These are phyloP conservation scores for Parietaria judaica DNA, from an alignment of 306 rosid species.

Conservation along the genomic window DNA sequence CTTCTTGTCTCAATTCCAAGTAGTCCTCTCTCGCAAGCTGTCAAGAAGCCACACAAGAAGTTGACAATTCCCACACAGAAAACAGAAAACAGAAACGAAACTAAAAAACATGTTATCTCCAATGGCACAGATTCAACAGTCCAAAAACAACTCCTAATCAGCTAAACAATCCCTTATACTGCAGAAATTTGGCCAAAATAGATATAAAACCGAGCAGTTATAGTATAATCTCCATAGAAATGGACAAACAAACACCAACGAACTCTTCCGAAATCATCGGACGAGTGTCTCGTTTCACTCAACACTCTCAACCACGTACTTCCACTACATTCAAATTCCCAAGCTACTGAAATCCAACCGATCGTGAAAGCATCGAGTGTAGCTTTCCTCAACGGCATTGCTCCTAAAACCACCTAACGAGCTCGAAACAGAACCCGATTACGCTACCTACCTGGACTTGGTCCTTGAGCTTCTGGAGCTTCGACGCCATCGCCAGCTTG, in stretches of 20 bases:
- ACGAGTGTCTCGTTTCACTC: neutral
- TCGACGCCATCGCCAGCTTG: slow-evolving; percentile 36
- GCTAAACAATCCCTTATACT: too few species aligned
- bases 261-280: too few species aligned
- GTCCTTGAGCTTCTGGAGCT: slow-evolving; percentile 66
- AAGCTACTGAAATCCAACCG: neutral
- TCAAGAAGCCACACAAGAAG: slow-evolving; percentile 17
- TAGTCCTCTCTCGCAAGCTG: slow-evolving; percentile 89
- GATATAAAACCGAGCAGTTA: too few species aligned
- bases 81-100: neutral
- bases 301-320: neutral
- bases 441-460: slow-evolving; percentile 84
- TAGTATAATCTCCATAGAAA: too few species aligned
- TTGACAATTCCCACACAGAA: neutral
- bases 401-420: slow-evolving; percentile 9
- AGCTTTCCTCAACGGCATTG: neutral
- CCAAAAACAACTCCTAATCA: too few species aligned
- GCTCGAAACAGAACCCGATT: slow-evolving; percentile 10
- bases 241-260: too few species aligned
- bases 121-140: too few species aligned
- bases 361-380: neutral
- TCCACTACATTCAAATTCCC: neutral
- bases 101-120: neutral
- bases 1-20: slow-evolving; percentile 81
- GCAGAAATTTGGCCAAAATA: too few species aligned